Evolutionary conservation across 108 stramenopile species (phyloP), one percentile per base, ranked within the genome.

Genomic region (Nitzschia sp.): DNA sequence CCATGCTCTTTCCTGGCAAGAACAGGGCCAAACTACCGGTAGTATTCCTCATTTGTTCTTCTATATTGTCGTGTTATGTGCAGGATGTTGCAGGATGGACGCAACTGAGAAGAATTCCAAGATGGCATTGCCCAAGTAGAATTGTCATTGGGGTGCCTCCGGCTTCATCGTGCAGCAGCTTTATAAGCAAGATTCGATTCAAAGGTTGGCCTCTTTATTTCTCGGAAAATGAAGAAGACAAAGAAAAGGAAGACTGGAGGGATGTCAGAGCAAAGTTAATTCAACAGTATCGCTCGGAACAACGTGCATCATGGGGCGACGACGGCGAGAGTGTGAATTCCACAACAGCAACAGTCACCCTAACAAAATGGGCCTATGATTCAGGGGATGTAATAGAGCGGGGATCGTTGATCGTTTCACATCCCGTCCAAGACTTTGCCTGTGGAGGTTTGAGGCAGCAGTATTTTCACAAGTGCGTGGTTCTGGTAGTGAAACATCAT

Each of bases 331-430:
- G 24, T 15, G 30, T 17, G 9, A 59, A 11, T 0, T 30, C 18
- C 11, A 26, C 63, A 15, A 42, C 19, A 27, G 1, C 36, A 0
- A 77, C 85, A 25, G 70, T 77, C 4, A 56, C 67, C 54, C 72
- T 79, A 25, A 66, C 65, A 5, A 76, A 82, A 62, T 90, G 89
- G 92, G 92, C 89, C n/a, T 93, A 90, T 55, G 87, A 93, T 48
- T 78, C 82, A 5, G 86, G 88, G 2, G 84, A 80, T 51, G 79
- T 88, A 15, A 85, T 95, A 60, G 93, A 95, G 74, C 59, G 62
- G 32, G 93, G 93, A 21, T 78, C 89, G n/a, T 78, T 95, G 9
- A 85, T 95, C 24, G 69, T 95, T 27, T 88, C 89, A 11, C 85
- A 88, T 25, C 87, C 86, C 0, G 84, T 80, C 54, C 86, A 88